Conservation (phyloP, 208 protist species). For the Borovskyia barvae region DNA sequence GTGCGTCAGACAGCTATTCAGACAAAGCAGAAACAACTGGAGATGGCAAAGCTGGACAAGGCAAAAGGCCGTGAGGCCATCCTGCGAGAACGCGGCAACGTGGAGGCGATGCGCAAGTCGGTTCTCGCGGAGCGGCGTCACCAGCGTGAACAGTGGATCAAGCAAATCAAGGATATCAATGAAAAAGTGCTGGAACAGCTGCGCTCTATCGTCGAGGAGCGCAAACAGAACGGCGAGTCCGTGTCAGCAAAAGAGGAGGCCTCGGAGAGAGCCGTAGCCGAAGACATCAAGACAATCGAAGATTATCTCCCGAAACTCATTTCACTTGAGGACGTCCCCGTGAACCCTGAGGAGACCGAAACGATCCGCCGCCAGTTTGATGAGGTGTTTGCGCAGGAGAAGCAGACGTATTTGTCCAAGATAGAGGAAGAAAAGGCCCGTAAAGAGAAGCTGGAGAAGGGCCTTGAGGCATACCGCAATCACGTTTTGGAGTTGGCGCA, state of each 20-base stretch:
- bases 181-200: slow-evolving; percentile 82
- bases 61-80: slow-evolving; percentile 83
- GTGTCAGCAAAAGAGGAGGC: slow-evolving; percentile 68
- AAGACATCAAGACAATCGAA: slow-evolving; percentile 86
- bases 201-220: slow-evolving; percentile 59
- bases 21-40: slow-evolving; percentile 83
- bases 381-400: slow-evolving; percentile 84
- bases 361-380: slow-evolving; percentile 85
- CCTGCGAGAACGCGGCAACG: slow-evolving; percentile 62
- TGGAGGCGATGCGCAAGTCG: slow-evolving; percentile 70
- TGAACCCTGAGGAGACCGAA: slow-evolving; percentile 84
- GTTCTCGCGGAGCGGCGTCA: slow-evolving; percentile 67
- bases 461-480: slow-evolving; percentile 80
- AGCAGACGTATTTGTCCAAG: slow-evolving; percentile 67
- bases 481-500: slow-evolving; percentile 73
- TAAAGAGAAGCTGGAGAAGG: slow-evolving; percentile 89
- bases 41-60: slow-evolving; percentile 86
- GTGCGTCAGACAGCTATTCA: slow-evolving; percentile 70
- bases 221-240: slow-evolving; percentile 66
- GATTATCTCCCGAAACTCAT: slow-evolving; percentile 88
- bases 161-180: slow-evolving; percentile 89
- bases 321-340: slow-evolving; percentile 80
- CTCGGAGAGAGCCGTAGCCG: slow-evolving; percentile 67
- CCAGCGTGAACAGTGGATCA: slow-evolving; percentile 89
- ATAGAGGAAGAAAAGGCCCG: slow-evolving; percentile 84